Base-by-base conservation (phyloP, 352 stramenopile genomes). In the Globisporangium paddicum region DNA sequence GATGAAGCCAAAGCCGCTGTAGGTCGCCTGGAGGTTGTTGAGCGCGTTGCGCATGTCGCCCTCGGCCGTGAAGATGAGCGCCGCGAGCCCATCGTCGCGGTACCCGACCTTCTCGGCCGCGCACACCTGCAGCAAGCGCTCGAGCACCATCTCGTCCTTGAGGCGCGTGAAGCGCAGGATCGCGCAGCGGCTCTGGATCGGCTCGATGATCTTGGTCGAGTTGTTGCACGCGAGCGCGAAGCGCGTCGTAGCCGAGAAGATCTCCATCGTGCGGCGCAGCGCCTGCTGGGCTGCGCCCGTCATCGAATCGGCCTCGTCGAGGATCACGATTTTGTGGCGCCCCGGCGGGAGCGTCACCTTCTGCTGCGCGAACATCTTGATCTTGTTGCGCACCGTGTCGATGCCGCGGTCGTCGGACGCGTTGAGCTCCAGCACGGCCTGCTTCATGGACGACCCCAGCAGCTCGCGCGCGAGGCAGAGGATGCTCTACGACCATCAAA, bases 301-400 rank as follows among this genome's bases (percentile, higher is more conserved):
- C 97, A 99, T 99, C 38, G 79, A 94, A 63, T 99, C 97, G 8
- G 97, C 97, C 70, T 99, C 97, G 67, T 99, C 97, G 26, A 99
- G 77, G 69, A 99, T 99, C 64, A 99, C 96, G 62, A 99, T 96
- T 78, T 99, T 99, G 71, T 99, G 96, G 30, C 85, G 79, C 1
- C 86, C 85, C 0, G 87, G 82, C 8, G 91, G 89, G 19, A 98
- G 77, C 63, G 85, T 96, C 60, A 99, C 96, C 73, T 98, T 99
- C 66, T 98, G 98, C 79, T 99, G 96, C 46, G 97, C 97, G 79
- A 99, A 99, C 71, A 96, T 96, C 75, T 99, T 99, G 79, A 99
- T 99, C 69, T 98, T 98, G 68, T 96, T 98, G 34, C 97, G 86
- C 23, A 93, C 83, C 25, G 81, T 93, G 67, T 93, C 81, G 55